Base-by-base conservation (phyloP, 2,329 filamentous ascomycete species). In the Zasmidium cellare region DNA sequence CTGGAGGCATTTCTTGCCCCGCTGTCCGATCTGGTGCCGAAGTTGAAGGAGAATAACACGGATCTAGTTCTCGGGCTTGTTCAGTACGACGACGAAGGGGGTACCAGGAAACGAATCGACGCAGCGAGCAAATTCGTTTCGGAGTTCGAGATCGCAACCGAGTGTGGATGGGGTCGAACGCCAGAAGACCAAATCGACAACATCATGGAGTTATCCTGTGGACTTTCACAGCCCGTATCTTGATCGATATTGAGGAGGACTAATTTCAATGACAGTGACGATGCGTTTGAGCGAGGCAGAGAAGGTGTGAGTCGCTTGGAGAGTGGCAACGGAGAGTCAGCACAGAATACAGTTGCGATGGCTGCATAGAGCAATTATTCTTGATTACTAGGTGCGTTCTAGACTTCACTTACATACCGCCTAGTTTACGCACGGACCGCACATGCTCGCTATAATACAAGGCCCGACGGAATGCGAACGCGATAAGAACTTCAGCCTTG, bases 21-120 rank as follows among this genome's bases (percentile, higher is more conserved):
- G 1, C 62, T 80, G 56, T 70, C 65, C 44, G 49, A 69, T 0
- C 59, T 69, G 1, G 52, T 62, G 7, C 64, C 64, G 7, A 57
- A 56, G 22, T 56, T 79, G 47, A 61, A 70, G n/a, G 52, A 71
- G 41, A 62, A 67, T 5, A 56, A 71, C 6, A 71, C 70, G 0
- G 69, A 75, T 56, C 54, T 79, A 9, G 75, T 72, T 58, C 65
- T 79, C 11, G 77, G 77, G 0, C 53, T 79, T 2, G 71, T 78
- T 2, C 76, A 79, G 61, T 58, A 65, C 3, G 46, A 71, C 46
- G 76, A 80, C 58, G 57, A 70, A 3, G 70, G 73, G 11, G 75
- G 75, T 1, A 79, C 76, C 1, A 61, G 61, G 56, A 64, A 69
- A 55, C 69, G 74, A 23, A 75, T 79, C 53, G 64, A 68, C 22